phyloP scores from a whole-genome alignment of 805 yeast genomes.

The Zygoascus flipseniorum region DNA sequence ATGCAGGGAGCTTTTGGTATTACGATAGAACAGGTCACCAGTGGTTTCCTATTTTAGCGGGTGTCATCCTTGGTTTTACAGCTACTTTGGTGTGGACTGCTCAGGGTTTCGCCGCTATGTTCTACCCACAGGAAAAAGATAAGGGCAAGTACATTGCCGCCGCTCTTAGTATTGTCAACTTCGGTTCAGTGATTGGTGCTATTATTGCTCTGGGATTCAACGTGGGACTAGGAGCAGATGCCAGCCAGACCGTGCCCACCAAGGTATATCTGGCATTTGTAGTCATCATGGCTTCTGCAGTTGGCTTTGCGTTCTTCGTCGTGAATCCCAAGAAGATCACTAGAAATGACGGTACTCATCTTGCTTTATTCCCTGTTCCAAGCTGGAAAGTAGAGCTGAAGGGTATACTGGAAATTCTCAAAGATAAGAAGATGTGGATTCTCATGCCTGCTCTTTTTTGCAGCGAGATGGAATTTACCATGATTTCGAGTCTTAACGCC shows the following conservation, averaged over 20 bases:
- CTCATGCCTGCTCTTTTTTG: not conserved
- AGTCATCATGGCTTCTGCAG: conserved; percentile 2
- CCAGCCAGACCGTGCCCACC: conserved; percentile 2
- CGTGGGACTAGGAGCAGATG: not conserved
- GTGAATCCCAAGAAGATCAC: conserved; percentile 1
- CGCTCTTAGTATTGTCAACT: conserved; percentile 50
- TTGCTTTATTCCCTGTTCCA: not conserved
- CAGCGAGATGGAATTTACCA: conserved; percentile 1
- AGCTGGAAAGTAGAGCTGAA: not conserved
- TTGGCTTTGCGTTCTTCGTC: not conserved
- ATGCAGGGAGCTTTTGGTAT: conserved; percentile 38
- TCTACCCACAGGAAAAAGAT: conserved; percentile 43
- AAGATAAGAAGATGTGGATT: not conserved
- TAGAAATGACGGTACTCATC: conserved; percentile 6
- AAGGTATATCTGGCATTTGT: conserved; percentile 4
- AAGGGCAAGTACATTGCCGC: conserved; percentile 46
- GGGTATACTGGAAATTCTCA: not conserved
- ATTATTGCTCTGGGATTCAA: conserved; percentile 38
- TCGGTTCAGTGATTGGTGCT: conserved; percentile 52
- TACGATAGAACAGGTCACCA: conserved; percentile 36
- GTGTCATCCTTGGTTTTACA: conserved; percentile 2
- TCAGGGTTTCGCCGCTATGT: conserved; percentile 45
- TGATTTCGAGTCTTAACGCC: not conserved
- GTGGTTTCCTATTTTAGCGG: conserved; percentile 30
- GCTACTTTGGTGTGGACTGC: conserved; percentile 4